Evolutionary conservation across 1,284 basidiomycete species (phyloP).

Genomic region (Melampsora medusae): DNA sequence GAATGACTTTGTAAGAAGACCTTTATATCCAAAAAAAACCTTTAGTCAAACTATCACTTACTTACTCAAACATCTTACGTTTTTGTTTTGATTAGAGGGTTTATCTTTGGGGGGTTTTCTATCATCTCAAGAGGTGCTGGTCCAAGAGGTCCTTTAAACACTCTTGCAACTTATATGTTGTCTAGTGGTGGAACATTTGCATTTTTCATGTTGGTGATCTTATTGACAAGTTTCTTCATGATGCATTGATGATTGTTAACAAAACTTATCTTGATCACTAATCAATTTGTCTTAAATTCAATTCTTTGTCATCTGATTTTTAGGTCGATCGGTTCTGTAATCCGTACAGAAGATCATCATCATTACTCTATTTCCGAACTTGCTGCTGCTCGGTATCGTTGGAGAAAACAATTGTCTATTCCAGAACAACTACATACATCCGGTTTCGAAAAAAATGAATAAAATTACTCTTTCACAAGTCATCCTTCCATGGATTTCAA

Average conservation of each 20-base stretch:
- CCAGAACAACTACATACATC: background rate
- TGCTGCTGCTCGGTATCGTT: conserved; percentile 4
- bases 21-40: background rate
- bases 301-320: background rate
- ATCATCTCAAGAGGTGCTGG: conserved; percentile 40
- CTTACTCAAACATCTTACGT: background rate
- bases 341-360: conserved; percentile 20
- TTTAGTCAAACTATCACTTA: background rate
- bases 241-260: background rate
- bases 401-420: background rate
- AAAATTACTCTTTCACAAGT: background rate
- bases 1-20: conserved; percentile 25
- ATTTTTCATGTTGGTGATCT: conserved; percentile 36
- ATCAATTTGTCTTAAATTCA: background rate
- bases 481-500: background rate
- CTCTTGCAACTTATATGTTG: conserved; percentile 39
- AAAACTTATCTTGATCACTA: background rate
- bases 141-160: conserved; percentile 34
- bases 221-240: too few species aligned
- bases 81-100: conserved; percentile 29
- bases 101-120: conserved; percentile 31
- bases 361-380: conserved; percentile 2
- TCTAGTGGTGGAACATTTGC: conserved; percentile 45
- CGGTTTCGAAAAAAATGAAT: background rate
- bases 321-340: conserved; percentile 44